Conservation (phyloP, 108 stramenopile genomes). For the Stephanodiscus triporus region DNA sequence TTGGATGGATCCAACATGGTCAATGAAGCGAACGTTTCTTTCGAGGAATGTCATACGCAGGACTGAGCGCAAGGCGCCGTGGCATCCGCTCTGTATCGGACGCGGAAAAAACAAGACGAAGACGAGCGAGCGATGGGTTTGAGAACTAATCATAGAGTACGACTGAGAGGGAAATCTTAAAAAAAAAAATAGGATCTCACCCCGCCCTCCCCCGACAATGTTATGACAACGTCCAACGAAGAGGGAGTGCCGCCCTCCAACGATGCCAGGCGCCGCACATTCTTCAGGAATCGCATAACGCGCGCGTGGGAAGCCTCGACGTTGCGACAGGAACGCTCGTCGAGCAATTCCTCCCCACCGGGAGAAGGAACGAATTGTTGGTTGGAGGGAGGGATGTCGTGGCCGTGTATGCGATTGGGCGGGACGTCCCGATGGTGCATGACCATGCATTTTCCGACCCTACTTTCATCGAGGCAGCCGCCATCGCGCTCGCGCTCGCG, state of each 20-base stretch:
- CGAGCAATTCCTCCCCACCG: neutral
- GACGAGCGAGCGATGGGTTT: neutral
- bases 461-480: no score
- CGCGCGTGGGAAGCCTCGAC: neutral
- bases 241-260: neutral
- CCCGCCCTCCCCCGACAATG: neutral
- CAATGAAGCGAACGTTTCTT: neutral
- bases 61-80: neutral
- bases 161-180: neutral
- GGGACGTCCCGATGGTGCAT: no score
- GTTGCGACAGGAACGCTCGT: neutral
- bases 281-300: neutral
- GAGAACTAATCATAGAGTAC: no score
- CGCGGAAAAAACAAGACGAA: neutral
- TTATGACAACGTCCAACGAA: neutral
- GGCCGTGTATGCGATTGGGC: neutral
- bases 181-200: neutral
- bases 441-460: no score
- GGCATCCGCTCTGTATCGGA: neutral
- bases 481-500: no score
- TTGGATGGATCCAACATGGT: neutral
- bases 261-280: neutral
- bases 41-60: neutral
- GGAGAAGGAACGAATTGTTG: neutral
- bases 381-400: neutral